phyloP scores from a whole-genome alignment of 805 yeast genomes.

The Metschnikowia continentalis region DNA sequence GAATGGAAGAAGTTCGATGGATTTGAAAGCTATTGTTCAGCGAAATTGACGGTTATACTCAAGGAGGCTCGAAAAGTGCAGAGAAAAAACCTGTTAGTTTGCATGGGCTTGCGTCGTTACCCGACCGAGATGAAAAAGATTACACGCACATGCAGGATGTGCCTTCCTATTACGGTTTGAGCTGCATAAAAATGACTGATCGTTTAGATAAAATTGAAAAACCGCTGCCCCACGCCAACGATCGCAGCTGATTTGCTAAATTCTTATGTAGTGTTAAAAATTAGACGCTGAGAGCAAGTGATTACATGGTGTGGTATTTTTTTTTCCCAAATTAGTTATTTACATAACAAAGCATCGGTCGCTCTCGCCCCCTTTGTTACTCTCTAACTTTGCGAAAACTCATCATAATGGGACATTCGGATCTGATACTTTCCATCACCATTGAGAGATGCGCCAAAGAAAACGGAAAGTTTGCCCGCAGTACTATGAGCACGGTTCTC shows the following conservation, averaged over 20 bases:
- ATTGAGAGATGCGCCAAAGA: not conserved
- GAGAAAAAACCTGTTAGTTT: constrained; percentile 6
- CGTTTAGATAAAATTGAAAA: constrained; percentile 14
- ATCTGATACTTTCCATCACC: not conserved
- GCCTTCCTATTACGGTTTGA: constrained; percentile 5
- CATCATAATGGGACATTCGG: not conserved
- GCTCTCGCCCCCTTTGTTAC: too few relatives aligned
- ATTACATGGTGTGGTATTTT: too few relatives aligned
- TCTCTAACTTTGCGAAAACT: not conserved
- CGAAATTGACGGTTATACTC: not conserved
- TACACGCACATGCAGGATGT: constrained; percentile 12
- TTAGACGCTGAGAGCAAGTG: too few relatives aligned
- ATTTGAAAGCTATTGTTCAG: not conserved
- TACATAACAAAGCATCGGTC: too few relatives aligned
- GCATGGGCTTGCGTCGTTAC: constrained; percentile 15
- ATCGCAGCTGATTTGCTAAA: not conserved
- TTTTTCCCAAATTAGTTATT: too few relatives aligned
- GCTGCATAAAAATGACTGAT: constrained; percentile 11
- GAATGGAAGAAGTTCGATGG: not conserved
- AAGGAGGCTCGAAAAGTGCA: not conserved
- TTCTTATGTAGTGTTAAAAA: too few relatives aligned
- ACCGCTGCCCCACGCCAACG: not conserved
- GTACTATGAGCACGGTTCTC: not conserved
- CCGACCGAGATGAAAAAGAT: constrained; percentile 21
- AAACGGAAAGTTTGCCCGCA: not conserved